phyloP scores from a whole-genome alignment of 2,329 filamentous ascomycete genomes.

The Zasmidium citrigriseum region DNA sequence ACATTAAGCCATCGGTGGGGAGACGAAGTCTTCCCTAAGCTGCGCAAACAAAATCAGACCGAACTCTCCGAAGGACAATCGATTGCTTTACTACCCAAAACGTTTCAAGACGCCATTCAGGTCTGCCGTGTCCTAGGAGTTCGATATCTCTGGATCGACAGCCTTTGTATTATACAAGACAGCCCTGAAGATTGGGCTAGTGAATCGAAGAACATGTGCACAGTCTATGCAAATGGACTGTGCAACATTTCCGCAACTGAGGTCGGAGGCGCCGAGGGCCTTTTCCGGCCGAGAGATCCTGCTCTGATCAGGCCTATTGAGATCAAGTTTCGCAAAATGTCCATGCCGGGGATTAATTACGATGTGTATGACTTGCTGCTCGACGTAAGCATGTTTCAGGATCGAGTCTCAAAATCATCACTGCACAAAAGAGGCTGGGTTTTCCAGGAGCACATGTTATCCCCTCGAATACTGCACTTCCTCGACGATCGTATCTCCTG shows the following conservation, averaged over 20 bases:
- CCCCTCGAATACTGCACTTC: not conserved
- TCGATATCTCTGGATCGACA: not conserved
- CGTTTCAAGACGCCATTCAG: not conserved
- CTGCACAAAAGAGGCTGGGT: not conserved
- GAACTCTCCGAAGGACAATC: not conserved
- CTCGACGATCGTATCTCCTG: not conserved
- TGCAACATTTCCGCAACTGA: not conserved
- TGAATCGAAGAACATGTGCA: not conserved
- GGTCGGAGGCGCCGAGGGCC: not conserved
- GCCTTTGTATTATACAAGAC: not conserved
- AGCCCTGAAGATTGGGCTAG: not conserved
- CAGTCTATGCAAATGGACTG: not conserved
- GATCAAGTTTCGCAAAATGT: not conserved
- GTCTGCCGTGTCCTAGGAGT: not conserved
- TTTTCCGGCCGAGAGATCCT: not conserved
- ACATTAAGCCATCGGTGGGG: not conserved
- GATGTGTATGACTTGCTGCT: not conserved
- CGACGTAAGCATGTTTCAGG: not conserved
- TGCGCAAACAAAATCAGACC: not conserved
- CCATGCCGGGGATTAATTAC: not conserved
- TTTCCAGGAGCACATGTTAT: not conserved
- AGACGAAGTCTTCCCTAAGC: not conserved
- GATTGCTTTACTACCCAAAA: not conserved
- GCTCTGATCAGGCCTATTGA: not conserved
- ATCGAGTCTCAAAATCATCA: not conserved